phyloP scores from a whole-genome alignment of 345 rosid species.

The Sapria himalayana region DNA sequence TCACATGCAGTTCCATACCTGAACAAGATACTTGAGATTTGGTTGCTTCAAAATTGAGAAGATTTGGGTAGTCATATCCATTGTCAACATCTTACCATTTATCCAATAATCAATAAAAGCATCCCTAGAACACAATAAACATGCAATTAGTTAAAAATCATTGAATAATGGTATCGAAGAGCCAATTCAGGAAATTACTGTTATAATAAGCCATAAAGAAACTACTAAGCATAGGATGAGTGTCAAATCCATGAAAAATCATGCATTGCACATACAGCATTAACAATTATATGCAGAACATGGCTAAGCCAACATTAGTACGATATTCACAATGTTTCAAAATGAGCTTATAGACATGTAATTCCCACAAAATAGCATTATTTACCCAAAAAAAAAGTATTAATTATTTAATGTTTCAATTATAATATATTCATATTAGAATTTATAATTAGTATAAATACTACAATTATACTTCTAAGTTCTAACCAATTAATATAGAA shows the following conservation, averaged over 20 bases:
- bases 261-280: neutral
- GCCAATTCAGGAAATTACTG: too few species aligned
- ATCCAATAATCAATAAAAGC: constrained; percentile 73
- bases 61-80: constrained; percentile 61
- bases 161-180: neutral
- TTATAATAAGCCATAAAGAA: too few species aligned
- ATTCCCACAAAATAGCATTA: too few species aligned
- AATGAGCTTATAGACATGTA: too few species aligned
- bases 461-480: too few species aligned
- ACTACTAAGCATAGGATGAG: neutral
- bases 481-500: too few species aligned
- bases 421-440: too few species aligned
- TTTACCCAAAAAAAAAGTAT: too few species aligned
- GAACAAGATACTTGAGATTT: constrained; percentile 38
- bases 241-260: neutral
- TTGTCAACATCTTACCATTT: constrained; percentile 48
- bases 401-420: too few species aligned
- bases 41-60: constrained; percentile 56
- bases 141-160: constrained; percentile 5
- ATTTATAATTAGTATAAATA: too few species aligned
- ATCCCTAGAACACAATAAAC: constrained; percentile 29
- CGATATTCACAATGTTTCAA: too few species aligned
- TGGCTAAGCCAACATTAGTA: too few species aligned
- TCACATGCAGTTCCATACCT: constrained; percentile 22
- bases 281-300: neutral